Conservation (phyloP, 805 yeast species). For the Metschnikowia bowlesiae region DNA sequence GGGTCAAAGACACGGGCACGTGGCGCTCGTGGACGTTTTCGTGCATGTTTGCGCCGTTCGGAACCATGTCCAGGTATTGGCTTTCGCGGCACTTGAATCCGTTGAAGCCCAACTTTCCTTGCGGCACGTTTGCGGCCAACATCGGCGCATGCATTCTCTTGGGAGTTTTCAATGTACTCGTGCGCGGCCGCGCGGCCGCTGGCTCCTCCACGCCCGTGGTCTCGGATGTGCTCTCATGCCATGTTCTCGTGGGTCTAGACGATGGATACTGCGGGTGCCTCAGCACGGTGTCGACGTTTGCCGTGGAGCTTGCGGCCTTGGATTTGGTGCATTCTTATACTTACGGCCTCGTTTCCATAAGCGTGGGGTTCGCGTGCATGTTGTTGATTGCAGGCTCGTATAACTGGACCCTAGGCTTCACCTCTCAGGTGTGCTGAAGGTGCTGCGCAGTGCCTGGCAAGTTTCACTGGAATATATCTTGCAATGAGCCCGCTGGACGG, state of each 20-base stretch:
- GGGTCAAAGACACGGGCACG: constrained; percentile 26
- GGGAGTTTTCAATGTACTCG: constrained; percentile 40
- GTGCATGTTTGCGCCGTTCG: constrained; percentile 67
- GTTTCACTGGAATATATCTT: too few species aligned
- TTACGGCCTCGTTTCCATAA: constrained; percentile 50
- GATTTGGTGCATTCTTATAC: constrained; percentile 34
- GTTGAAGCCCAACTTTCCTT: constrained; percentile 43
- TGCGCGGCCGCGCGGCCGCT: constrained; percentile 37
- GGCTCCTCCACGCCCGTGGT: constrained; percentile 24
- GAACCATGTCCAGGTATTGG: constrained; percentile 55
- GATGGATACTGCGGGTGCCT: constrained; percentile 70
- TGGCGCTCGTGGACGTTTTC: constrained; percentile 73
- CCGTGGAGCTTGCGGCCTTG: constrained; percentile 52
- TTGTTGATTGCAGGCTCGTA: constrained; percentile 68
- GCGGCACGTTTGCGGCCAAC: constrained; percentile 50
- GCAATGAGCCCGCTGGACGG: too few species aligned
- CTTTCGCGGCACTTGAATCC: constrained; percentile 49
- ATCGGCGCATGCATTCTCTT: constrained; percentile 42
- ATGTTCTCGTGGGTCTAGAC: constrained; percentile 48
- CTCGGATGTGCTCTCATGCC: constrained; percentile 37
- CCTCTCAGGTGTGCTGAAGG: constrained; percentile 20
- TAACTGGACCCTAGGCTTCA: constrained; percentile 58
- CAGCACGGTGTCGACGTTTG: constrained; percentile 75
- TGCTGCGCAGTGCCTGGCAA: neutral
- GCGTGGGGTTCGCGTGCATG: constrained; percentile 43